Evolutionary conservation across 495 filamentous ascomycete genomes (phyloP), one percentile per base, ranked within the genome.

Genomic region (Pseudomonodictys pantanalensis): DNA sequence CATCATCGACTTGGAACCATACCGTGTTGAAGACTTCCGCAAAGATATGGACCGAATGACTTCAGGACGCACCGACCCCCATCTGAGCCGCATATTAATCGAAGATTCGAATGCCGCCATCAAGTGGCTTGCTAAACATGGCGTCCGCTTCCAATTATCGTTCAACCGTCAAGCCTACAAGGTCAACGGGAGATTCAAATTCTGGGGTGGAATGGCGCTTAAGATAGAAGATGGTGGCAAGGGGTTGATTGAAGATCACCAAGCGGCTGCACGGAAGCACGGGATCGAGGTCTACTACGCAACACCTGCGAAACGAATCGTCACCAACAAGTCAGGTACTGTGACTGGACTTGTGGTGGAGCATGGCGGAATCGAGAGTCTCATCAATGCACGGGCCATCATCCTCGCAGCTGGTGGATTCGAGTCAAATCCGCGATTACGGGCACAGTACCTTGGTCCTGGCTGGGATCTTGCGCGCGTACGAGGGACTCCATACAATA

Each of bases 161-260:
- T 86, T 86, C 68, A 81, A 85, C 48, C 74, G 84, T 0, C 83
- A 87, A 64, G 79, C 83, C 0, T 86, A 80, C 50, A 62, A 79
- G 39, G 73, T 85, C 5, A 71, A 80, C 49, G 80, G 77, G 8
- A 69, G 78, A 11, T 75, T 72, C 47, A 82, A 81, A 56, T 86
- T 87, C 60, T 86, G 81, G 81, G 83, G 84, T 17, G 83, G 83
- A 0, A 64, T 87, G 54, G 73, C 71, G 3, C 60, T 86, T 35
- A 83, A 76, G 52, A 81, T 79, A 15, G 60, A 79, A 47, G 78
- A 84, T 71, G 80, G 77, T 4, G 83, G 83, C 0, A 83, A 83
- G 52, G 80, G 82, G 0, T 66, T 87, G 0, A 72, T 85, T 18
- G 52, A 75, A 26, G 72, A 79, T 50, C 72, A 82, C 57, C 62